Evolutionary conservation across 441 rosid species (phyloP), one percentile per base, ranked within the genome.

Genomic region (Bruguiera hainesii): DNA sequence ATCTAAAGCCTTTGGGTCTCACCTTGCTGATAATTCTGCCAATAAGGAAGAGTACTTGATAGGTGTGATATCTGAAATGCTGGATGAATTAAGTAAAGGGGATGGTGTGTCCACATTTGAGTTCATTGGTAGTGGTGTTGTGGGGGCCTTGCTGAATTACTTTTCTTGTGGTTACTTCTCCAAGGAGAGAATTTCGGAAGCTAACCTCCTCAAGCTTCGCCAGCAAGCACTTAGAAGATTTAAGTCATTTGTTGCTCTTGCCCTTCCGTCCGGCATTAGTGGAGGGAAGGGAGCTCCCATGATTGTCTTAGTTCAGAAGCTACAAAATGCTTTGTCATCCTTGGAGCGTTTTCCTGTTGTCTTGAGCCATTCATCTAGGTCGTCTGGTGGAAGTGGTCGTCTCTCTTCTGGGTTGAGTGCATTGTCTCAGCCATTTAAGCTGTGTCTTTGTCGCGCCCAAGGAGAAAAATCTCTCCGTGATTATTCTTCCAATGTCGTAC

Each of bases 21-120:
- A 61, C 60, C 64, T 80, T 46, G 76, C 83, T 71, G 97, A 96
- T 25, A 77, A 71, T 74, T 85, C 86, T 72, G 72, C 87, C 70
- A 79, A 78, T 62, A 96, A 86, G 77, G 99, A 93, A 73, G 98
- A 93, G 64, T 84, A 85, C 75, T 83, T 96, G 86, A 78, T 80
- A 69, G 93, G 83, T 52, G 84, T 93, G 71, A 76, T 93, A 66
- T 78, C 93, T 74, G 97, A 96, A 79, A 87, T 96, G 84, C 85
- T 93, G 65, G 71, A 78, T 75, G 99, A 96, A 76, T 81, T 96
- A 65, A 83, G 89, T 70, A 96, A 93, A 79, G 99, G 99, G 65
- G 96, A 89, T 71, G 97, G 98, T 65, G 99, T 96, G 59, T 93
- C 99, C 68, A 96, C 99, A 19, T 96, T 96, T 84, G 98, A 96